These are phyloP conservation scores for Thuja plicata DNA, from an alignment of 83 land plant species.

Conservation along the genomic window DNA sequence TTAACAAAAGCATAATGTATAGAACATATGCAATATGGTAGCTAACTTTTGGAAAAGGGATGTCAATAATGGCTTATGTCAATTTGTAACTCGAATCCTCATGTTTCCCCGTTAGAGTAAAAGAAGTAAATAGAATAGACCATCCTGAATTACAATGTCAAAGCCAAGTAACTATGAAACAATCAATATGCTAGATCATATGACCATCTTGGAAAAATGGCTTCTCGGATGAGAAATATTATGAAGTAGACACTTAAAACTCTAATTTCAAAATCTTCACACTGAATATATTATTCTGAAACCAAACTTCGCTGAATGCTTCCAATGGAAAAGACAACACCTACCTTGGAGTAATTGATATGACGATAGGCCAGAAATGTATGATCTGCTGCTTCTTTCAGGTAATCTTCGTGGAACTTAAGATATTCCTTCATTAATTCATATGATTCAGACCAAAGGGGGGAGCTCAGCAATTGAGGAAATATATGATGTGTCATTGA, in stretches of 20 bases:
- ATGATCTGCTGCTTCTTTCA: constrained; percentile 91
- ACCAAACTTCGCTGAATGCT: not conserved
- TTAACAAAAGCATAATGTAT: not conserved
- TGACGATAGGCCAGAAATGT: constrained; percentile 86
- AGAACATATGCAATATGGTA: not conserved
- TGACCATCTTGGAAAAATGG: not conserved
- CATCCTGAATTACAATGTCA: not conserved
- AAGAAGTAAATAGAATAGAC: not conserved
- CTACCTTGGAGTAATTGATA: constrained; percentile 89
- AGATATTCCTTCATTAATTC: constrained; percentile 63
- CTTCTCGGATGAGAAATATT: not conserved
- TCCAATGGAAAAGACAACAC: constrained; percentile 5
- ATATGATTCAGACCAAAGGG: constrained; percentile 54
- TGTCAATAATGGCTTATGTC: not conserved
- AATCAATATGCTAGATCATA: not conserved
- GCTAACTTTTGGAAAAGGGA: not conserved
- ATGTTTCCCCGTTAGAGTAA: not conserved
- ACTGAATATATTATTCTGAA: not conserved
- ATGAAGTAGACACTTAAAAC: not conserved
- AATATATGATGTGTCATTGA: constrained; percentile 86
- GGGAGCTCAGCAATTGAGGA: constrained; percentile 65
- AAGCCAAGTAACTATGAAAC: not conserved
- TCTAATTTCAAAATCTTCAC: not conserved
- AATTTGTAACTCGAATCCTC: too few relatives aligned
- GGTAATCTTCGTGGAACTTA: constrained; percentile 86